Base-by-base conservation (phyloP, 495 filamentous ascomycete genomes). In the Annulohypoxylon stygium region DNA sequence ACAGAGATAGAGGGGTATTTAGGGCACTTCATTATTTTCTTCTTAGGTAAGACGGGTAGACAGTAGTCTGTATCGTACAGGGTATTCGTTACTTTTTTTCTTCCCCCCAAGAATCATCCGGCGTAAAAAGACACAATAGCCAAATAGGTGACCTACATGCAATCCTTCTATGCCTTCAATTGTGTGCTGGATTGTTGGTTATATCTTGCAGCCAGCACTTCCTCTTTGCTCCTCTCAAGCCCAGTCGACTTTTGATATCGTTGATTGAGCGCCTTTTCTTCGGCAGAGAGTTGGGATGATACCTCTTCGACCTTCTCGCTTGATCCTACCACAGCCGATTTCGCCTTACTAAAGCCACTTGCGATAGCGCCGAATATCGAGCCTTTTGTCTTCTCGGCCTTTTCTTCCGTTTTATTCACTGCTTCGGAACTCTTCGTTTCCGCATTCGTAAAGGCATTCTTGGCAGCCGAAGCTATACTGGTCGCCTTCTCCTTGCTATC, bases 171-270 rank as follows among this genome's bases (percentile, higher is more conserved):
- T 73, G 77, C 76, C 43, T 79, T 78, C 51, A 82, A 53, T 11
- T 78, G 65, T 5, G 79, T 78, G 47, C 81, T 81, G 62, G 85
- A 81, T 71, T 79, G 76, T 74, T 78, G 39, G 26, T 70, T 77
- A 61, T 88, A 88, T 75, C 86, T 70, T 73, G 83, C 85, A 33
- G 73, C 79, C 65, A 88, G 65, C 26, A 80, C 72, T 74, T 87
- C 80, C 65, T 83, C 78, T 6, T 83, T 81, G 23, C 76, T 83
- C 76, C 79, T 81, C 18, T 79, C 69, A 67, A 74, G 33, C 20
- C 69, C 60, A 53, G 70, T 41, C 53, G 80, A 69, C 61, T 77
- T 79, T 73, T 85, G 74, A 69, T 83, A 88, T 69, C 86, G 76
- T 76, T 88, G 78, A 5, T 75, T 70, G 25, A 88, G 75, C 43